Conservation (phyloP, 148 eudicot species). For the Salicornia ramosissima region DNA sequence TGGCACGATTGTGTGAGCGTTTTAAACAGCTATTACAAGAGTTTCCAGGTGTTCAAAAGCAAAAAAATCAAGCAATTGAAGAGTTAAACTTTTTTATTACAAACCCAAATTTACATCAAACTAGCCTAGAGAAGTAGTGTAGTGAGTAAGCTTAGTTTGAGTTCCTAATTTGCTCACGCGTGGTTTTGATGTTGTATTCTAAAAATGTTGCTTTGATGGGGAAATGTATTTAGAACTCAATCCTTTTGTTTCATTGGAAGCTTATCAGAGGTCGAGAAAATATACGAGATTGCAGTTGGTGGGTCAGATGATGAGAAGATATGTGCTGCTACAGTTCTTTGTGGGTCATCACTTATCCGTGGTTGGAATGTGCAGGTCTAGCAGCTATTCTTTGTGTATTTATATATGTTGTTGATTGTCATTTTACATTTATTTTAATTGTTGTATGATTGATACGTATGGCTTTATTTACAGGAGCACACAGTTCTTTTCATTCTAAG, state of each 20-base stretch:
- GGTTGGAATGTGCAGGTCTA: slow-evolving; percentile 98
- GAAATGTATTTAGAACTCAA: slow-evolving; percentile 33
- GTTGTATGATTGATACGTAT: slow-evolving; percentile 8
- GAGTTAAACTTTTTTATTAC: too few relatives aligned
- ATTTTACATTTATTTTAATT: slow-evolving; percentile 3
- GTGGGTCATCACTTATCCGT: slow-evolving; percentile 87
- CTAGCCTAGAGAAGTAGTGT: too few relatives aligned
- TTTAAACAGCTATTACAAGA: too few relatives aligned
- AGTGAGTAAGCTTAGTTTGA: too few relatives aligned
- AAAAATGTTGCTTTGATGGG: too few relatives aligned
- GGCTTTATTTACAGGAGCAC: slow-evolving; percentile 58
- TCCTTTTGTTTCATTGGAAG: slow-evolving; percentile 59
- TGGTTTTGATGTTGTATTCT: too few relatives aligned
- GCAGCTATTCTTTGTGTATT: slow-evolving; percentile 2
- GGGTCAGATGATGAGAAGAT: slow-evolving; percentile 89
- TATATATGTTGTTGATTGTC: slow-evolving; percentile 1
- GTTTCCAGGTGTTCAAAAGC: too few relatives aligned
- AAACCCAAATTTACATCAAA: too few relatives aligned
- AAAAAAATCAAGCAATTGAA: too few relatives aligned
- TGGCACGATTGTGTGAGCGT: too few relatives aligned
- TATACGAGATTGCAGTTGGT: slow-evolving; percentile 68
- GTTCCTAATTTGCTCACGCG: too few relatives aligned
- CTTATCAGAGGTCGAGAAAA: slow-evolving; percentile 89
- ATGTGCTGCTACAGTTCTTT: slow-evolving; percentile 69
- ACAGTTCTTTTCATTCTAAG: slow-evolving; percentile 56